Conservation (phyloP, 257 asterid genomes). For the Gardenia jasminoides region DNA sequence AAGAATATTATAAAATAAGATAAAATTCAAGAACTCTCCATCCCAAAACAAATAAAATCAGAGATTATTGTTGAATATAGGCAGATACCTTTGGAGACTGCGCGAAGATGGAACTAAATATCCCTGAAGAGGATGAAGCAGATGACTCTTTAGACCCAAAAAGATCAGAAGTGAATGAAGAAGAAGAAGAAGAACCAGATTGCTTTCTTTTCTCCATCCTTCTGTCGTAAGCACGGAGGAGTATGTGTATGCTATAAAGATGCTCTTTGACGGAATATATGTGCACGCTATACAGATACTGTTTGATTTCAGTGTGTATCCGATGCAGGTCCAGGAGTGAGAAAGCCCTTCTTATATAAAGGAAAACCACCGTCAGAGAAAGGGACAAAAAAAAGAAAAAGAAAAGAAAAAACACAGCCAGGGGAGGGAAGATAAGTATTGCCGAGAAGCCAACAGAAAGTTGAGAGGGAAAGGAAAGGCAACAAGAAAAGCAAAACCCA, state of each 20-base stretch:
- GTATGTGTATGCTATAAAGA: too few species aligned
- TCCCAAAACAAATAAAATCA: neutral
- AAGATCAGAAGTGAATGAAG: slow-evolving; percentile 85
- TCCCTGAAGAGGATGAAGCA: slow-evolving; percentile 47
- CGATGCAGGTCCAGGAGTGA: slow-evolving; percentile 9
- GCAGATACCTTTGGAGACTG: slow-evolving; percentile 57
- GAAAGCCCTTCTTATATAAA: slow-evolving; percentile 33
- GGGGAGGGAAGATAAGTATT: slow-evolving; percentile 19
- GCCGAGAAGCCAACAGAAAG: slow-evolving; percentile 22
- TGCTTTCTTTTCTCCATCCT: slow-evolving; percentile 68
- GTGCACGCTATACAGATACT: too few species aligned
- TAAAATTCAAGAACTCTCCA: slow-evolving; percentile 6
- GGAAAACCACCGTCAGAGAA: slow-evolving; percentile 55
- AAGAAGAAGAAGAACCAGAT: slow-evolving; percentile 74
- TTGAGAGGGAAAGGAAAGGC: neutral
- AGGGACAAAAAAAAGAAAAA: slow-evolving; percentile 43
- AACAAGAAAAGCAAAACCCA: slow-evolving; percentile 28
- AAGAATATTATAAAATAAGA: neutral
- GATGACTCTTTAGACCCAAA: slow-evolving; percentile 68
- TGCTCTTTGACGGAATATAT: too few species aligned
- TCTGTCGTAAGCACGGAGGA: neutral
- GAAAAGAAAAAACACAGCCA: too few species aligned
- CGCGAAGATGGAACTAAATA: slow-evolving; percentile 63
- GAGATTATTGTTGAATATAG: neutral
- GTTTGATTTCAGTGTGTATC: too few species aligned